Conservation (phyloP, 306 rosid genomes). For the Carpinus fangiana region DNA sequence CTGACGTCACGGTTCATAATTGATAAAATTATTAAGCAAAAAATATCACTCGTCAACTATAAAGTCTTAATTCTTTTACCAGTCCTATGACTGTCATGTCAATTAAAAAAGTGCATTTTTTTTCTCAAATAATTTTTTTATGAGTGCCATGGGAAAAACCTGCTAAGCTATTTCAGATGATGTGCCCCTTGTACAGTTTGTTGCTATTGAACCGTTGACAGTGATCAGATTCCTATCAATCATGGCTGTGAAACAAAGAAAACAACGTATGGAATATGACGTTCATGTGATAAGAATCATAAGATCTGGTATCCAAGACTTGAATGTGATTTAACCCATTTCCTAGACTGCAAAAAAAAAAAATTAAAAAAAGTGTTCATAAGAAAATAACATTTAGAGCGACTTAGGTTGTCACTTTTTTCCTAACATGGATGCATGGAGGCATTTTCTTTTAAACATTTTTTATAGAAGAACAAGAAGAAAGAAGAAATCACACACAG, state of each 20-base stretch:
- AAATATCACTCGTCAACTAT: too few species aligned
- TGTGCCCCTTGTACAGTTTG: slow-evolving; percentile 20
- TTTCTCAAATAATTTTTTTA: not conserved
- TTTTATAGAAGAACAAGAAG: not conserved
- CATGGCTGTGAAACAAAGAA: slow-evolving; percentile 14
- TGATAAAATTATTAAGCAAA: too few species aligned
- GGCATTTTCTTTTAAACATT: not conserved
- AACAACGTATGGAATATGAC: not conserved
- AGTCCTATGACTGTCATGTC: too few species aligned
- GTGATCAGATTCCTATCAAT: slow-evolving; percentile 27
- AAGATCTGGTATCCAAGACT: slow-evolving; percentile 28
- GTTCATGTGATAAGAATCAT: slow-evolving; percentile 19
- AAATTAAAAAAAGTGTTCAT: too few species aligned
- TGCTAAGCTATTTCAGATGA: slow-evolving; percentile 21
- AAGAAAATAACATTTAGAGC: not conserved
- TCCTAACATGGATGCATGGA: not conserved
- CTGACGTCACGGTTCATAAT: too few species aligned
- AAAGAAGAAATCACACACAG: not conserved
- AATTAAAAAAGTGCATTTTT: too few species aligned
- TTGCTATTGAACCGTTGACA: slow-evolving; percentile 25
- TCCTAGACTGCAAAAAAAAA: not conserved
- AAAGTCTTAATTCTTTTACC: too few species aligned
- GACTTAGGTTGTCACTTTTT: not conserved
- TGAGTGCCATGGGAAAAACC: slow-evolving; percentile 9
- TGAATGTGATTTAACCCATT: slow-evolving; percentile 31